Evolutionary conservation across 73 alveolate species (phyloP), one percentile per base, ranked within the genome.

Genomic region (Blepharisma stoltei): DNA sequence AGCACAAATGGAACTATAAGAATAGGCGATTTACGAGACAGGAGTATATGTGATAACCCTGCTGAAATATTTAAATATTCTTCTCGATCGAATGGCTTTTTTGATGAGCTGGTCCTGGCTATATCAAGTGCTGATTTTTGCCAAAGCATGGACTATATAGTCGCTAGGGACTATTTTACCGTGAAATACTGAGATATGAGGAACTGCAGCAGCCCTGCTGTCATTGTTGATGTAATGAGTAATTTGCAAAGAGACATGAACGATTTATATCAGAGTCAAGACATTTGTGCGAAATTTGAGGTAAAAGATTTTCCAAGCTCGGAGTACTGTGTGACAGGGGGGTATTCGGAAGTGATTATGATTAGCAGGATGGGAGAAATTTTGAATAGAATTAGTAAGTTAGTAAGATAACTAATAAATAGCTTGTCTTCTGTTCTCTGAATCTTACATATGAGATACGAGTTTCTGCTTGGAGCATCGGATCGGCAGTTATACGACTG

Each of bases 111-210:
- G 46, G 73, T 60, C 18, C n/a, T 18, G 14, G 23, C 46, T 25
- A 60, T 60, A 14, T 60, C 73, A 60, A 18, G 45, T 60, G 73
- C 73, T 60, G 73, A 60, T 8, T 60, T 60, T 25, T 60, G 73
- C 23, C 14, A 60, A 60, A 38, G 18, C 14, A n/a, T 14, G 14
- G 37, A 25, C 38, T 20, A 11, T 60, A 60, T 60, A 14, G 73
- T 60, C 46, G 73, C 73, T 20, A 14, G 73, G 23, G 73, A 60
- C 45, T 60, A 60, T 60, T 60, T 60, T 25, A 60, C 73, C 0
- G 73, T 60, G 14, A 60, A 60, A 25, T 60, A 18, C 46, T 60
- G 73, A 38, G 73, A 60, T 60, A 9, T 60, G 11, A 60, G 73
- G 23, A 60, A 60, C 5, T 20, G 46, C 2, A 18, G 48, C 45